A percentile compares a stretch with the other conserved stretches of the same genome.
phyloP scores from a whole-genome alignment of 371 early-diverging fungal species.

The Actinomucor elegans region DNA sequence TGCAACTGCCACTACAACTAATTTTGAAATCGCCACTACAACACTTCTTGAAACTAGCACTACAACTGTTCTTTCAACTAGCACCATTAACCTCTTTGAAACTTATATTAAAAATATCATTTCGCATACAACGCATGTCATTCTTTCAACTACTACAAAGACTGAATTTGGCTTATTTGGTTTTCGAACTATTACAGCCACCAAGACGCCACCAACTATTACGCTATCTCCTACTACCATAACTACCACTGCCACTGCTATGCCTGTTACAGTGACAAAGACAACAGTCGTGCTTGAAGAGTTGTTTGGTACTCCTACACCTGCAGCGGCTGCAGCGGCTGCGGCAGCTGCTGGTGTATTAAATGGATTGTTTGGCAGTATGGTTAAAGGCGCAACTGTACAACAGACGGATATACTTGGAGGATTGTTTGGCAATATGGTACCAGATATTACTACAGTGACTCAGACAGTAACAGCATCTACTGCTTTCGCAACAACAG shows the following conservation, averaged over 20 bases:
- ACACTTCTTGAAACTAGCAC: too few relatives aligned
- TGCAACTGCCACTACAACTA: too few relatives aligned
- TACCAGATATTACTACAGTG: too few relatives aligned
- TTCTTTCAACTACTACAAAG: neutral
- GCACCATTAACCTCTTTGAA: neutral
- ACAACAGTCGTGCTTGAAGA: neutral
- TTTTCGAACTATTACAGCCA: neutral
- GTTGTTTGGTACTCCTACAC: neutral
- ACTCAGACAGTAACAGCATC: too few relatives aligned
- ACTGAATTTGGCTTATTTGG: neutral
- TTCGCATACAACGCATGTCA: neutral
- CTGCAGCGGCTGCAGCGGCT: neutral
- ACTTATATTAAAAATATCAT: neutral
- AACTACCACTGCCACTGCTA: neutral
- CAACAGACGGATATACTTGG: too few relatives aligned
- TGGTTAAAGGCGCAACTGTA: too few relatives aligned
- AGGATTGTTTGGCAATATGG: too few relatives aligned
- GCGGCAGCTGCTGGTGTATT: neutral
- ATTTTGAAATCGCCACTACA: too few relatives aligned
- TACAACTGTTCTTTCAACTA: too few relatives aligned
- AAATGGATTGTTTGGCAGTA: neutral
- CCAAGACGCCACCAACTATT: neutral
- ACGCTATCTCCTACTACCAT: neutral
- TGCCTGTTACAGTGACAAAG: too few relatives aligned
- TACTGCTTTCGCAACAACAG: too few relatives aligned